These are phyloP conservation scores for Ajuga reptans DNA, from an alignment of 305 asterid species.

Conservation along the genomic window DNA sequence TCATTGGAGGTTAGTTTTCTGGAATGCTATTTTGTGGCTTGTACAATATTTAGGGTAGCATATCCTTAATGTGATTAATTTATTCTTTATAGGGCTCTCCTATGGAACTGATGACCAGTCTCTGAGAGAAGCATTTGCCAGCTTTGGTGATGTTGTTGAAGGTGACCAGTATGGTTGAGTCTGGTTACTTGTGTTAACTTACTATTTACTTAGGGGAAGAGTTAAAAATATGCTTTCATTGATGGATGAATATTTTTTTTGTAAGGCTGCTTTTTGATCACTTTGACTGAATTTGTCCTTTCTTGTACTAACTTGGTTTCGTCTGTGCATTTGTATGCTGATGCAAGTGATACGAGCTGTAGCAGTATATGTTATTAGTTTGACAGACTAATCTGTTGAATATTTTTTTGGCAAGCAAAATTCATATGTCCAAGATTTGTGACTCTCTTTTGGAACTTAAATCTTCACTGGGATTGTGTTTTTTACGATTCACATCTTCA, in stretches of 20 bases:
- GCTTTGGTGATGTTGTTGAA: constrained; percentile 75
- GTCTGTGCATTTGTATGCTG: background rate
- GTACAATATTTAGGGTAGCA: background rate
- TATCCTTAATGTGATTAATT: background rate
- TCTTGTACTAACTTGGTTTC: background rate
- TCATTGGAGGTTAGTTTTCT: constrained; percentile 50
- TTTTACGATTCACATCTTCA: background rate
- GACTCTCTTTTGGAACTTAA: background rate
- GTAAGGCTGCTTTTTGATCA: background rate
- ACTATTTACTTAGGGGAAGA: background rate
- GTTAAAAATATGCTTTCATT: background rate
- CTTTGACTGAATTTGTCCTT: background rate
- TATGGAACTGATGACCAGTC: constrained; percentile 54
- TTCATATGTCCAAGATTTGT: background rate
- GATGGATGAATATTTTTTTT: background rate
- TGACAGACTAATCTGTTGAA: background rate
- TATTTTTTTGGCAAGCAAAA: background rate
- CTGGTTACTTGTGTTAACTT: background rate
- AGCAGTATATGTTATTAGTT: background rate
- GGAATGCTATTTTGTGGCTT: background rate
- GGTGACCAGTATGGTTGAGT: constrained; percentile 36
- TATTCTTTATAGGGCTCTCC: constrained; percentile 51
- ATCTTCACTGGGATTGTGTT: background rate
- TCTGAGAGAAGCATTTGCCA: constrained; percentile 59
- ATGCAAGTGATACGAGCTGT: background rate